Evolutionary conservation across 495 filamentous ascomycete species (phyloP).

Genomic region (Staphylotrichum tortipilum): DNA sequence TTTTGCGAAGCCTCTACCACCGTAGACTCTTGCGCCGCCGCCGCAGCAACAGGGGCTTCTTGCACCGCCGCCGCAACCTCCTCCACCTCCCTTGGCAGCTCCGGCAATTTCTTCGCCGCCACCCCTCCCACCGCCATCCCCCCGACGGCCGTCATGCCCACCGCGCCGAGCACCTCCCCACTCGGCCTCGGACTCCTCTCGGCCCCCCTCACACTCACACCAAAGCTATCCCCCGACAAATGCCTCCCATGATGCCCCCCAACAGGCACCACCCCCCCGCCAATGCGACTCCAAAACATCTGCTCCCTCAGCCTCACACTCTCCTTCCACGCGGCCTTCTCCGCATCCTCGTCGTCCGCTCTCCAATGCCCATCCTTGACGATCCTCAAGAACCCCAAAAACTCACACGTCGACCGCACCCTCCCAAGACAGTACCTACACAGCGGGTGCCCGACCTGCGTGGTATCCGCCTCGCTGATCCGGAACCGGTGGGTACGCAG

Average conservation of each 20-base stretch:
- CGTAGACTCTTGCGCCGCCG: too few relatives aligned
- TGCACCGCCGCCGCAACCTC: neutral
- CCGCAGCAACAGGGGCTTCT: too few relatives aligned
- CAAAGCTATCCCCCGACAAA: too few relatives aligned
- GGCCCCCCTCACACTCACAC: slow-evolving; percentile 20
- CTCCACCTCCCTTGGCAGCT: neutral
- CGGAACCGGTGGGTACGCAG: slow-evolving; percentile 81
- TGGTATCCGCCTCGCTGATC: slow-evolving; percentile 72
- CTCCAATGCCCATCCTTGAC: slow-evolving; percentile 84
- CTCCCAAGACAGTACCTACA: slow-evolving; percentile 78
- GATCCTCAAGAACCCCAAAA: slow-evolving; percentile 80
- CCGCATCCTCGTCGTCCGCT: slow-evolving; percentile 64
- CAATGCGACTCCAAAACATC: slow-evolving; percentile 93
- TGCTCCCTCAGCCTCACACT: slow-evolving; percentile 77
- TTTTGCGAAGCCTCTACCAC: too few relatives aligned
- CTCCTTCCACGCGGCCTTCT: slow-evolving; percentile 87
- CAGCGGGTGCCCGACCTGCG: slow-evolving; percentile 74
- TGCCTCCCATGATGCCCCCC: too few relatives aligned
- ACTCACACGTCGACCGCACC: slow-evolving; percentile 84
- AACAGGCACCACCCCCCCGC: slow-evolving; percentile 84
- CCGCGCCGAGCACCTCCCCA: slow-evolving; percentile 10
- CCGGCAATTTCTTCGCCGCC: neutral
- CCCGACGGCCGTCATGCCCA: slow-evolving; percentile 8
- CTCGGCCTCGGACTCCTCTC: slow-evolving; percentile 25
- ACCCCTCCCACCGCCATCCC: neutral